Evolutionary conservation across 208 protist species (phyloP), one percentile per base, ranked within the genome.

Genomic region (Crithidia expoeki): DNA sequence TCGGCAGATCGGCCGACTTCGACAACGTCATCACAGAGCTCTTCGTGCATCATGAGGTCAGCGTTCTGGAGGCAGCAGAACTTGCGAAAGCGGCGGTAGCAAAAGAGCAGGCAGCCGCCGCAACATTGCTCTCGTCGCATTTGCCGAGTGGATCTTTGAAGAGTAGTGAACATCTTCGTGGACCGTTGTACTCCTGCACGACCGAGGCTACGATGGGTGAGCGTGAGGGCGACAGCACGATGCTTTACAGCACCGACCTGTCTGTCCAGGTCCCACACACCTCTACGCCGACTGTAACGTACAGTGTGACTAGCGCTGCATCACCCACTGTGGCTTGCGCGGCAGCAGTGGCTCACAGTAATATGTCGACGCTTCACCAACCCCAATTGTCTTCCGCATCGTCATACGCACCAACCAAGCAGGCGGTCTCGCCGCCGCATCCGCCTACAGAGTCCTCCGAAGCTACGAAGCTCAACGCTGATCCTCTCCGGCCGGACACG

Each of bases 1-100:
- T 88, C 44, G 83, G 74, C 60, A 80, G 62, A 64, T 61, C 76
- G 3, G 61, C 40, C 17, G 83, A 90, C 44, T 84, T 94, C 28
- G 64, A 86, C 34, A 63, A 70, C 46, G 36, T 90, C 49, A 69
- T 88, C 34, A 56, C 50, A 2, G 74, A 74, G 19, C 40, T 79
- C 4, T 58, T 81, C 44, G 59, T 76, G n/a, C 59, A 73, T 25
- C 76, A 85, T 56, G 73, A 74, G 21, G 66, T 75, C 21, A 61
- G 55, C n/a, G 53, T 76, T 23, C 30, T 66, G 21, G 74, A 86
- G 40, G 65, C 62, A 30, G 25, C 46, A 23, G 66, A 79, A 63
- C 49, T 27, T 3, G 50, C 50, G 19, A 47, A 33, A 50, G 46
- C 58, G 28, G 32, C 32, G 33, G 50, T 17, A 25, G 27, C 30